phyloP scores from a whole-genome alignment of 495 filamentous ascomycete genomes.

The Penicillium canescens region DNA sequence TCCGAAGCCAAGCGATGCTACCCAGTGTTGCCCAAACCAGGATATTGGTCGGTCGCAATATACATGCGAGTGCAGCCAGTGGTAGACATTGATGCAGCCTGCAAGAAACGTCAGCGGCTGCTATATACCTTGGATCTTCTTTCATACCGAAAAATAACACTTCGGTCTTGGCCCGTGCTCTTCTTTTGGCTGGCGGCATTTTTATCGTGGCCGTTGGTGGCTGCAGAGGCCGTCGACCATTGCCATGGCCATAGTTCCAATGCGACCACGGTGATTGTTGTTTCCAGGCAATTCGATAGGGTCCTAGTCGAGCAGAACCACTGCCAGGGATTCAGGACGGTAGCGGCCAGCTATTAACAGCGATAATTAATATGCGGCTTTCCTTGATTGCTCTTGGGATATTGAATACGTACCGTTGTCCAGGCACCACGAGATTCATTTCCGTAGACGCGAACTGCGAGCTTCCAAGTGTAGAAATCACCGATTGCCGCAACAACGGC shows the following conservation, averaged over 20 bases:
- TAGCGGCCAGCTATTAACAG: constrained; percentile 54
- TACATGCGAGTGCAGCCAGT: constrained; percentile 78
- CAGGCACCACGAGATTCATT: constrained; percentile 59
- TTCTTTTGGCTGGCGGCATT: constrained; percentile 4
- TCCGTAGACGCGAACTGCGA: constrained; percentile 75
- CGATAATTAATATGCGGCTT: constrained; percentile 4
- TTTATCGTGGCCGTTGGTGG: constrained; percentile 5
- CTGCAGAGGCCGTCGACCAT: constrained; percentile 37
- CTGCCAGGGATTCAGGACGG: constrained; percentile 87
- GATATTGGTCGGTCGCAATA: constrained; percentile 87
- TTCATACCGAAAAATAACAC: constrained; percentile 12
- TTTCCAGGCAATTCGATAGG: constrained; percentile 92
- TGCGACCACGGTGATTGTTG: constrained; percentile 77
- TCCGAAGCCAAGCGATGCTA: constrained; percentile 44
- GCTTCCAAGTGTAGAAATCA: constrained; percentile 88
- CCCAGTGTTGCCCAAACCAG: constrained; percentile 75
- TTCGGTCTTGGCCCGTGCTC: constrained; percentile 8
- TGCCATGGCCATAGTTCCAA: constrained; percentile 88
- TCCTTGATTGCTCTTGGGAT: neutral
- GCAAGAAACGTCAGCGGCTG: constrained; percentile 17
- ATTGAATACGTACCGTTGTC: constrained; percentile 59
- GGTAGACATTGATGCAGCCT: constrained; percentile 66
- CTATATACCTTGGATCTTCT: neutral
- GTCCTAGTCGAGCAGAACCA: constrained; percentile 95
- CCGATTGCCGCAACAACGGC: constrained; percentile 73